Evolutionary conservation across 2,329 filamentous ascomycete genomes (phyloP), one percentile per base, ranked within the genome.

Genomic region (Hypoxylon sp.): DNA sequence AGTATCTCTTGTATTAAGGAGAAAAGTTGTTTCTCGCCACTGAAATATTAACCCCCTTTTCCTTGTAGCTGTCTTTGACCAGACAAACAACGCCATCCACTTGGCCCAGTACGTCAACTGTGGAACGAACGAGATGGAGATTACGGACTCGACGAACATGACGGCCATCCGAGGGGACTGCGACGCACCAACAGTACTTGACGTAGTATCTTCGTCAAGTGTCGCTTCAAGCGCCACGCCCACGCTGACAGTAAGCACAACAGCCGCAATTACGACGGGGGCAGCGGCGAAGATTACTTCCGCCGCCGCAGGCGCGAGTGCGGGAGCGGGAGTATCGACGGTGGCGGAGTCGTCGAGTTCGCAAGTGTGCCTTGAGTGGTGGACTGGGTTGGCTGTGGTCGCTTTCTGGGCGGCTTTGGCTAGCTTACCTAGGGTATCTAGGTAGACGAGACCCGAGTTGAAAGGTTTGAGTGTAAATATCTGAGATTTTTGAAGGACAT

Each of bases 81-180:
- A 84, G 59, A 80, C 82, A 44, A 78, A 78, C 59, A 74, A 83
- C 68, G 75, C 75, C 20, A 76, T 84, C 28, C 84, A 82, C 76
- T 74, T 86, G 63, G 79, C 83, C 1, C 82, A 81, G 58, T 85
- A 85, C 61, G 66, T 72, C 30, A 84, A 85, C 76, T 86, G 84
- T 71, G 83, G 82, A 63, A 79, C 78, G 4, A 77, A 77, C 4
- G 79, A 80, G n/a, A 74, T 77, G 13, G 80, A 80, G 48, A 76
- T 81, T 44, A 75, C 71, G 32, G 66, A 69, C 7, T 54, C 73
- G 8, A 71, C 68, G 24, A 70, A 76, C 57, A 64, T 80, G 43
- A 52, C 55, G 6, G 48, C 60, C 3, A 62, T 73, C 1, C 66
- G 61, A 39, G 74, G 74, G 13, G 66, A 75, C 13, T 76, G 74